These are phyloP conservation scores for Penicillium sp. DNA, from an alignment of 2,329 filamentous ascomycete genomes.

Conservation along the genomic window DNA sequence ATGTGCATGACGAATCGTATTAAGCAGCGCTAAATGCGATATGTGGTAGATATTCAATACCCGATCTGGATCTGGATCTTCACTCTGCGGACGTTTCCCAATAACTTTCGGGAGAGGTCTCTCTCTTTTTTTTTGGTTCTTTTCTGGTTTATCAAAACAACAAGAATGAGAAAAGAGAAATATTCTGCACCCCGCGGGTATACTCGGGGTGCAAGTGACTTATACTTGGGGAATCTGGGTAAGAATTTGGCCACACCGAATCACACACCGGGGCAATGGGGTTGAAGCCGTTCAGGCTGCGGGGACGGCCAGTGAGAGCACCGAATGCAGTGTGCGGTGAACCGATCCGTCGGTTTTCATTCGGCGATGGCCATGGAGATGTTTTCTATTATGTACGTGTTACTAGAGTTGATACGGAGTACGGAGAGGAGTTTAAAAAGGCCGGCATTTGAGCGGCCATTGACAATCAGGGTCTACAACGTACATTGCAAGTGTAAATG, in stretches of 20 bases:
- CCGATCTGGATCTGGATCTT: constrained; percentile 1
- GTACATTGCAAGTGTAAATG: background rate
- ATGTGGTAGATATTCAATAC: background rate
- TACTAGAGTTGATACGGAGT: background rate
- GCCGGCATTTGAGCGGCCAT: too few relatives aligned
- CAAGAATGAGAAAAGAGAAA: constrained; percentile 4
- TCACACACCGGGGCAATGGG: constrained; percentile 21
- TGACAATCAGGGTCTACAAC: background rate
- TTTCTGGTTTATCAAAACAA: background rate
- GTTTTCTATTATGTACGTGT: background rate
- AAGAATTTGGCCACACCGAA: constrained; percentile 21
- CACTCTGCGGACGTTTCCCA: background rate
- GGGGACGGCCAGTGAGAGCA: constrained; percentile 19
- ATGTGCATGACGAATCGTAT: constrained; percentile 43
- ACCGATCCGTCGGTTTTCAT: constrained; percentile 15
- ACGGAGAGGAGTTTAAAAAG: background rate
- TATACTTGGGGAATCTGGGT: constrained; percentile 18
- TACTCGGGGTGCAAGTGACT: constrained; percentile 9
- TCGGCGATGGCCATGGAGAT: constrained; percentile 3
- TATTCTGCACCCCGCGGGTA: constrained; percentile 6
- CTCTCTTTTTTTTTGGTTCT: background rate
- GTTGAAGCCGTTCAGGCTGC: constrained; percentile 32
- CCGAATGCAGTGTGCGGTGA: constrained; percentile 41
- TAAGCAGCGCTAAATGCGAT: constrained; percentile 13
- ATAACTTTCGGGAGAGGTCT: background rate